Evolutionary conservation across 179 eudicot genomes (phyloP).

Genomic region (Monotropa hypopitys): DNA sequence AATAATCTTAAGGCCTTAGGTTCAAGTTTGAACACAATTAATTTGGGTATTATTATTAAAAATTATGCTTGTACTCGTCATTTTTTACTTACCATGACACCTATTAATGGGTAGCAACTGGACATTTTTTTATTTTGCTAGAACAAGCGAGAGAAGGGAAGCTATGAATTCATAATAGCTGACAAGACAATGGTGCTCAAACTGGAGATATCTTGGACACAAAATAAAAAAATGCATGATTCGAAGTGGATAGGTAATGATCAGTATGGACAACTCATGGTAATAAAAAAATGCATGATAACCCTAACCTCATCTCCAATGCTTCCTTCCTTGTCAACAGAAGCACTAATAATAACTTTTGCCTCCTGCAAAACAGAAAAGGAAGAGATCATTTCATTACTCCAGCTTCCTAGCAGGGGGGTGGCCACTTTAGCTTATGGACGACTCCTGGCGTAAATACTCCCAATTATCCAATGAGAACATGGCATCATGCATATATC

Average conservation of each 20-base stretch:
- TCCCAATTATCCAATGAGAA: slow-evolving; percentile 7
- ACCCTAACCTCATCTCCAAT: not conserved
- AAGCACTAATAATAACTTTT: slow-evolving; percentile 7
- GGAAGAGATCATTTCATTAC: slow-evolving; percentile 73
- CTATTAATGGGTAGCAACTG: too few relatives aligned
- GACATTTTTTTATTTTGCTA: too few relatives aligned
- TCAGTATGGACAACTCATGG: slow-evolving; percentile 65
- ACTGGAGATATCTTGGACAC: slow-evolving; percentile 43
- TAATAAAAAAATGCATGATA: slow-evolving; percentile 28
- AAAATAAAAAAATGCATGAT: slow-evolving; percentile 20
- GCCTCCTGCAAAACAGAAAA: slow-evolving; percentile 40
- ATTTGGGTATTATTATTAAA: too few relatives aligned
- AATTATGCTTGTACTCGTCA: too few relatives aligned
- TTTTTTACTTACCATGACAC: too few relatives aligned
- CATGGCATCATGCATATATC: slow-evolving; percentile 12
- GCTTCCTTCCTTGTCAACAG: not conserved
- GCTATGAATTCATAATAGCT: slow-evolving; percentile 47
- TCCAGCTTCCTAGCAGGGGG: slow-evolving; percentile 92
- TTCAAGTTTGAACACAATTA: too few relatives aligned
- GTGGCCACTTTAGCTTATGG: slow-evolving; percentile 83
- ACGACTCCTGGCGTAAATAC: slow-evolving; percentile 48
- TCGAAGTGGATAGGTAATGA: slow-evolving; percentile 79
- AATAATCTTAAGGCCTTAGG: too few relatives aligned
- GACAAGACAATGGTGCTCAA: slow-evolving; percentile 50
- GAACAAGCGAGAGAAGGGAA: slow-evolving; percentile 57